phyloP scores from a whole-genome alignment of 352 stramenopile species.

The Phytopythium montanum region DNA sequence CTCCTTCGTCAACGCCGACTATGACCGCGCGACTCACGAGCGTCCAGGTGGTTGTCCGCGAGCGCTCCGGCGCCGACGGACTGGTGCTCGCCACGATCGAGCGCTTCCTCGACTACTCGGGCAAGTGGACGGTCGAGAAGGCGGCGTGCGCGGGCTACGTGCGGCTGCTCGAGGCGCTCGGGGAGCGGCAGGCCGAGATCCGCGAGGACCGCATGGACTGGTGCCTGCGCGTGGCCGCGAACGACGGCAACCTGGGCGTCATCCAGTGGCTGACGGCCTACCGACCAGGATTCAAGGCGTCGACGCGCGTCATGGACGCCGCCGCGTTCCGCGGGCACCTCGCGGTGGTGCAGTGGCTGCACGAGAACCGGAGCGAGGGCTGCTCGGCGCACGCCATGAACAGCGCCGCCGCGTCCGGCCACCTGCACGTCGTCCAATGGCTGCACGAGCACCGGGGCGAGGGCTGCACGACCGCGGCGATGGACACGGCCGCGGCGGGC shows the following conservation, averaged over 20 bases:
- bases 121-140: slow-evolving; percentile 48
- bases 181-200: slow-evolving; percentile 31
- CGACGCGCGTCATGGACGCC: slow-evolving; percentile 58
- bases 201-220: slow-evolving; percentile 50
- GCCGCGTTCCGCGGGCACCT: slow-evolving; percentile 58
- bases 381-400: slow-evolving; percentile 53
- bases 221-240: slow-evolving; percentile 43
- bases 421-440: slow-evolving; percentile 53
- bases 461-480: slow-evolving; percentile 55
- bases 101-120: slow-evolving; percentile 49
- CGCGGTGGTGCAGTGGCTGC: slow-evolving; percentile 50
- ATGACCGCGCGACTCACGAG: slow-evolving; percentile 24
- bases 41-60: slow-evolving; percentile 35
- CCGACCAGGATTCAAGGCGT: slow-evolving; percentile 23
- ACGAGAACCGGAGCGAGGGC: slow-evolving; percentile 47
- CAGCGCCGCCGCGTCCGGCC: slow-evolving; percentile 45
- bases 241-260: slow-evolving; percentile 29
- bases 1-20: slow-evolving; percentile 1
- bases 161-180: slow-evolving; percentile 40
- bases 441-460: slow-evolving; percentile 50
- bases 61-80: slow-evolving; percentile 21
- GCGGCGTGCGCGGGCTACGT: slow-evolving; percentile 46
- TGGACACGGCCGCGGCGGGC: slow-evolving; percentile 52
- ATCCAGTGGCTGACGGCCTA: slow-evolving; percentile 39
- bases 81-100: slow-evolving; percentile 41